Evolutionary conservation across 257 asterid species (phyloP), one percentile per base, ranked within the genome.

Genomic region (Solanum etuberosum): DNA sequence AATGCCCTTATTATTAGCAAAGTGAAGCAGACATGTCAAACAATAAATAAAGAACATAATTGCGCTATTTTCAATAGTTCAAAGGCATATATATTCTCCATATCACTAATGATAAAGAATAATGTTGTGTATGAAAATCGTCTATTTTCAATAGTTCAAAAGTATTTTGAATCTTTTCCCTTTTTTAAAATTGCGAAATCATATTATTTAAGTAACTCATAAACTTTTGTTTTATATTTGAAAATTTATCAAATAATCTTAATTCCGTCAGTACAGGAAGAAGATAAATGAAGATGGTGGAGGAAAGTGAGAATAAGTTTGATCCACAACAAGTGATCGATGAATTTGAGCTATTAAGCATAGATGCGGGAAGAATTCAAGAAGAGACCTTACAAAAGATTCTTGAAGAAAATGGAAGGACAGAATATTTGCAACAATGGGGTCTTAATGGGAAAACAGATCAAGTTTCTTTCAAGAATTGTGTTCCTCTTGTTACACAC

Each of bases 371-470:
- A 61, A 93, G 89, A 72, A 93, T 95, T 87, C 99, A 97, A 92
- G 86, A 83, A 83, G 98, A 95, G 83, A 95, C 98, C 16, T 91
- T 97, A 43, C 86, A 88, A 93, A 94, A 73, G 88, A 96, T 97
- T 88, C 92, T 97, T 89, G 92, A 93, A 89, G 96, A 94, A 85
- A 97, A 96, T 90, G 94, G 98, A 37, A 90, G 88, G 54, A 89
- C 98, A 35, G 98, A 93, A 97, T 97, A 97, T 88, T 84, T 97
- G 85, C 91, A 87, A 90, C 89, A 89, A 87, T 97, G 98, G 91
- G 97, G 98, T 37, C 97, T 97, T 6, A 84, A 88, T 86, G 97
- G 98, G 70, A 95, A 91, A 86, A 95, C 94, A 59, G 99, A 96
- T 73, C 90, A 94, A 4, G 88, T 88, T 37, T 94, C 91, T 86